phyloP scores from a whole-genome alignment of 768 basidiomycete genomes.

The Dentipellis fragilis region DNA sequence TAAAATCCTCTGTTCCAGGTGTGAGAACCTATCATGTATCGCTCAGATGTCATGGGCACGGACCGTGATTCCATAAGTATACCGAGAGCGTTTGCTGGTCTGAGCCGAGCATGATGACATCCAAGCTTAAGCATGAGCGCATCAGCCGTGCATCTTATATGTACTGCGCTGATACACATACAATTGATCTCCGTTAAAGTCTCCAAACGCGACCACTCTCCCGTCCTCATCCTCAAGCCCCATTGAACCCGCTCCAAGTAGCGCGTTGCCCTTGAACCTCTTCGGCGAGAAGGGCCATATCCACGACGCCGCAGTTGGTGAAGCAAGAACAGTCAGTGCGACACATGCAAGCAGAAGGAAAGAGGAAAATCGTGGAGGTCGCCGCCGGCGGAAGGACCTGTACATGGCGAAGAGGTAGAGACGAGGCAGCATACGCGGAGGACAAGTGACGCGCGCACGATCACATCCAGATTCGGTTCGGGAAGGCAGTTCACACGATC shows the following conservation, averaged over 20 bases:
- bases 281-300: conserved; percentile 87
- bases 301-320: conserved; percentile 13
- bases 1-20: conserved; percentile 39
- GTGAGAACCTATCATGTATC: not conserved
- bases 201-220: conserved; percentile 81
- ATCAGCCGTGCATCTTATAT: not conserved
- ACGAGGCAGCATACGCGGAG: not conserved
- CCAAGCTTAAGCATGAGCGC: conserved; percentile 41
- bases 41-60: not conserved
- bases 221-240: conserved; percentile 58
- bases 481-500: no score
- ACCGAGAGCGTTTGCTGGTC: conserved; percentile 72
- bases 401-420: not conserved
- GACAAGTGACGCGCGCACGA: no score
- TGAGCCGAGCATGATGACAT: conserved; percentile 65
- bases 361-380: conserved; percentile 6
- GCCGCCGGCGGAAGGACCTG: not conserved
- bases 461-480: no score
- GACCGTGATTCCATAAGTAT: conserved; percentile 78
- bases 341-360: conserved; percentile 3
- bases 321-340: not conserved
- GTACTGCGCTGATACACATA: conserved; percentile 29
- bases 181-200: conserved; percentile 96
- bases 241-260: conserved; percentile 71
- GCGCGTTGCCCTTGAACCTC: conserved; percentile 70